Evolutionary conservation across 2,329 filamentous ascomycete species (phyloP).

Genomic region (Aspergillus sergii): DNA sequence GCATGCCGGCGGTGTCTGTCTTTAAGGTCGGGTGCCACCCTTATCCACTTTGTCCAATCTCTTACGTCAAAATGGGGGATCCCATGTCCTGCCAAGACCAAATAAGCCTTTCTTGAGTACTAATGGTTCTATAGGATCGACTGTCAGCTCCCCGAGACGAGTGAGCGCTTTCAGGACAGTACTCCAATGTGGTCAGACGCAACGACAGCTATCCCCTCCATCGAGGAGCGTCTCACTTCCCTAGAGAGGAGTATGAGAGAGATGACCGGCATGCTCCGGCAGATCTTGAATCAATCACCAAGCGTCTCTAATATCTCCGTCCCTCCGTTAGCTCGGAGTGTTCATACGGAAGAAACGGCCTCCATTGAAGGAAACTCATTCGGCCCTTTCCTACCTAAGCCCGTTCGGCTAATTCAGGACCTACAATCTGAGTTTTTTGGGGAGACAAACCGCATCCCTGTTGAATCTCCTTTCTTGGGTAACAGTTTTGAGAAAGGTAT

Average conservation of each 20-base stretch:
- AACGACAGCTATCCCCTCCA: slow-evolving; percentile 33
- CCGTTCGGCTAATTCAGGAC: slow-evolving; percentile 35
- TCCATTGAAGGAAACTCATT: slow-evolving; percentile 24
- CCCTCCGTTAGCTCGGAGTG: slow-evolving; percentile 23
- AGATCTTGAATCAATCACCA: slow-evolving; percentile 32
- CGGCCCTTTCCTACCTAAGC: slow-evolving; percentile 30
- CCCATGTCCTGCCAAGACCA: slow-evolving; percentile 2
- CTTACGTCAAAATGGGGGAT: slow-evolving; percentile 2
- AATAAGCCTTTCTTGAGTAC: neutral
- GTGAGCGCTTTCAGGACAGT: slow-evolving; percentile 37
- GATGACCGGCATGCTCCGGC: slow-evolving; percentile 37
- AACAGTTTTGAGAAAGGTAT: slow-evolving; percentile 32
- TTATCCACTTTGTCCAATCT: neutral
- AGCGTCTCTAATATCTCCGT: slow-evolving; percentile 20
- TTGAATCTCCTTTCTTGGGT: slow-evolving; percentile 27
- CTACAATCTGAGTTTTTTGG: slow-evolving; percentile 36
- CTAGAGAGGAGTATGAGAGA: slow-evolving; percentile 38
- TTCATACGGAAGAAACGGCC: slow-evolving; percentile 27
- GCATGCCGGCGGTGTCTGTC: slow-evolving; percentile 40
- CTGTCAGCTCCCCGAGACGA: slow-evolving; percentile 38
- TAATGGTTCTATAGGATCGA: slow-evolving; percentile 29
- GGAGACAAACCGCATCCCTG: slow-evolving; percentile 25
- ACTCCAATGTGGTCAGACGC: slow-evolving; percentile 34
- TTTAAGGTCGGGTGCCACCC: slow-evolving; percentile 28
- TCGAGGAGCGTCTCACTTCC: slow-evolving; percentile 37